These are phyloP conservation scores for Leccinum barrowsii DNA, from an alignment of 768 basidiomycete genomes.

Conservation along the genomic window DNA sequence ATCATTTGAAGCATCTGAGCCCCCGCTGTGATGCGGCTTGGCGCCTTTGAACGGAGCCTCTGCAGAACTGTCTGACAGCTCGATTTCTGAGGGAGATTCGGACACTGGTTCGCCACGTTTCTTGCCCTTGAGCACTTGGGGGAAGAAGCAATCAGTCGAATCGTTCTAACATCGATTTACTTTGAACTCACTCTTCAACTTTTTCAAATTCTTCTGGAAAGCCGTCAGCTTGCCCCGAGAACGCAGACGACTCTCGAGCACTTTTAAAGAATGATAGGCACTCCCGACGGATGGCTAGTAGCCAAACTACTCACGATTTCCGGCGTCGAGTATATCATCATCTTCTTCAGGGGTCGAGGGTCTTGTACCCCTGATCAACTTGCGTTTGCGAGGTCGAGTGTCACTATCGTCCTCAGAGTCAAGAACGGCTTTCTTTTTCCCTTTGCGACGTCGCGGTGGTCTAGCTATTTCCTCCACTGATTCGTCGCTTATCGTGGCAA, in stretches of 20 bases:
- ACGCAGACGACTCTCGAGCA: constrained; percentile 63
- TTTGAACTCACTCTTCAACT: constrained; percentile 50
- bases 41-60: constrained; percentile 45
- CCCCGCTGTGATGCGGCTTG: constrained; percentile 35
- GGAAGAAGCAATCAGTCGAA: constrained; percentile 2
- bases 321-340: constrained; percentile 41
- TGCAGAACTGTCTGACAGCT: constrained; percentile 25
- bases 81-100: constrained; percentile 33
- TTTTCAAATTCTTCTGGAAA: constrained; percentile 65
- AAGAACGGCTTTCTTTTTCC: constrained; percentile 18
- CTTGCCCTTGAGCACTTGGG: constrained; percentile 34
- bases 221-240: constrained; percentile 52
- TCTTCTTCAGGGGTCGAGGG: constrained; percentile 43
- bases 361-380: constrained; percentile 41
- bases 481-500: constrained; percentile 18
- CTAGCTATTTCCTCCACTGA: constrained; percentile 18
- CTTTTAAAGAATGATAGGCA: constrained; percentile 37
- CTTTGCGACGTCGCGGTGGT: constrained; percentile 19
- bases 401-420: constrained; percentile 39
- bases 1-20: constrained; percentile 37
- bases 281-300: not conserved
- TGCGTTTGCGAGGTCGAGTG: constrained; percentile 34
- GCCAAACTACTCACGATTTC: constrained; percentile 45
- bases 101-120: constrained; percentile 37
- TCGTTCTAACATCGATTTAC: not conserved